Conservation (phyloP, 306 rosid species). For the Gastrolobium villosum region DNA sequence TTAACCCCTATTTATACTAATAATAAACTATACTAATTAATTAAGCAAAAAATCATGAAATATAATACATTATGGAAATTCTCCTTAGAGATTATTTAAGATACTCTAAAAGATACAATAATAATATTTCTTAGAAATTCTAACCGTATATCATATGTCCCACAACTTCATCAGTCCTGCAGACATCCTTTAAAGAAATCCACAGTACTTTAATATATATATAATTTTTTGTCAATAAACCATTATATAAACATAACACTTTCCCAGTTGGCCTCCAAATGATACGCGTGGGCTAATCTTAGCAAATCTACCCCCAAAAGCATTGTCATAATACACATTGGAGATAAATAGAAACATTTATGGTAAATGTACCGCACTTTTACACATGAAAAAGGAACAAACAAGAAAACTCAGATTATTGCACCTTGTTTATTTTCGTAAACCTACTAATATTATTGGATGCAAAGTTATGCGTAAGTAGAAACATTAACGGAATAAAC, state of each 20-base stretch:
- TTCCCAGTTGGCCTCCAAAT: conserved; percentile 33
- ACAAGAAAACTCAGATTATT: not conserved
- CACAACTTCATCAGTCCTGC: conserved; percentile 34
- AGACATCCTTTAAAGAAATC: conserved; percentile 13
- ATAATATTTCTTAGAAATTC: no score
- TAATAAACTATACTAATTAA: no score
- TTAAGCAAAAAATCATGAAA: no score
- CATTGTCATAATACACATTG: conserved; percentile 19
- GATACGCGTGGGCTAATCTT: conserved; percentile 11
- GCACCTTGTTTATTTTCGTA: conserved; percentile 88
- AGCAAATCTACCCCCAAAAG: conserved; percentile 21
- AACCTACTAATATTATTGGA: conserved; percentile 60
- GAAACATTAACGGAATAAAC: not conserved
- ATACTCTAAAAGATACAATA: no score
- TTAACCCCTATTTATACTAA: no score
- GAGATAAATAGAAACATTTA: not conserved
- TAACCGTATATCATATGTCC: not conserved
- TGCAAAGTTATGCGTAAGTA: conserved; percentile 73
- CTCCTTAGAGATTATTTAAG: no score
- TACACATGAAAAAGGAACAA: not conserved
- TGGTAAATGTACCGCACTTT: no score
- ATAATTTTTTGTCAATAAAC: conserved; percentile 16
- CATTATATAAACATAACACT: conserved; percentile 31
- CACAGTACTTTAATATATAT: not conserved
- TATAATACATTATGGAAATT: no score